Evolutionary conservation across 139 green algal species (phyloP).

Genomic region (Tetradesmus lagerheimii): DNA sequence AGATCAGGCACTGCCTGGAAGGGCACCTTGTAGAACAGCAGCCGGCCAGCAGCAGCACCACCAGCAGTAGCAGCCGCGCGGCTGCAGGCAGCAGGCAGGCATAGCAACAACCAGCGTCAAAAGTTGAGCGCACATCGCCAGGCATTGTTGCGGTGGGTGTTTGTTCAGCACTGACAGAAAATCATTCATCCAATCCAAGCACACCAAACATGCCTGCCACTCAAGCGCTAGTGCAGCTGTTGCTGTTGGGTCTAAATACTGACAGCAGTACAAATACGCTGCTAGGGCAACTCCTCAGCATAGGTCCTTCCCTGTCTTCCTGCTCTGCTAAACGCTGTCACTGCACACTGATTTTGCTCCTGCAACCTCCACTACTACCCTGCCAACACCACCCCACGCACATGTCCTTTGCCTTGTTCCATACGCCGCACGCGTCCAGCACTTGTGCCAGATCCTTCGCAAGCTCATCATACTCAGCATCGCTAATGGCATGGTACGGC

Average conservation of each 20-base stretch:
- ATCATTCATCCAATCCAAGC: no score
- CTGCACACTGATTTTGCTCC: background rate
- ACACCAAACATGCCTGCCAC: no score
- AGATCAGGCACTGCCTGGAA: slow-evolving; percentile 89
- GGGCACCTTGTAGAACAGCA: slow-evolving; percentile 82
- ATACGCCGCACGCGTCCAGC: slow-evolving; percentile 8
- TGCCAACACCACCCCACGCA: background rate
- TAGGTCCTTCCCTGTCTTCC: no score
- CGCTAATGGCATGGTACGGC: slow-evolving; percentile 65
- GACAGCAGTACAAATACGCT: no score
- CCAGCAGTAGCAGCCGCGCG: background rate
- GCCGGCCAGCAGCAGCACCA: background rate
- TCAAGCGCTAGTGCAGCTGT: no score
- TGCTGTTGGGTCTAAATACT: no score
- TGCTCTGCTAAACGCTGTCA: no score
- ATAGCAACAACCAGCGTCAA: no score
- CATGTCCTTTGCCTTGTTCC: slow-evolving; percentile 16
- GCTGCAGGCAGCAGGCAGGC: background rate
- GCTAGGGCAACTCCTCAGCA: no score
- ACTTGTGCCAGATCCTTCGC: slow-evolving; percentile 57
- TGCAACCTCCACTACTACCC: background rate
- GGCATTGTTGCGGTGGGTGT: no score
- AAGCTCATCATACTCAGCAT: slow-evolving; percentile 63
- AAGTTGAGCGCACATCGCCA: no score
- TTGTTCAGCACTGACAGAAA: no score